Base-by-base conservation (phyloP, 75 land plant species). In the Pseudotsuga menziesii region DNA sequence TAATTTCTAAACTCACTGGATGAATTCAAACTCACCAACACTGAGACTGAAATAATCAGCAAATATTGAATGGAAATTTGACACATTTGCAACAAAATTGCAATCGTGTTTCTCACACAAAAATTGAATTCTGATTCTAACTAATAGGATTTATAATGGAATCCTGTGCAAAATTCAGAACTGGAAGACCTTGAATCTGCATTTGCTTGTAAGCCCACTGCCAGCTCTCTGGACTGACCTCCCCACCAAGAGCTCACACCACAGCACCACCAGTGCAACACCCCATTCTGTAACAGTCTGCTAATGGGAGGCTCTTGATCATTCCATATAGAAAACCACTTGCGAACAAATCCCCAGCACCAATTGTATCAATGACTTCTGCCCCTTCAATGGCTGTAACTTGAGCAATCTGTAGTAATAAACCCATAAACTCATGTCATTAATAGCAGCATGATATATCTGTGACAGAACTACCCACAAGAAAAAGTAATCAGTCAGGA, bases 261-360 rank as follows among this genome's bases (percentile, higher is more conserved):
- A 94, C 97, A 36, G 97, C 89, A 0, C 89, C 97, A n/a, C 98
- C 98, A 63, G 90, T 85, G 77, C 97, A 96, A 58, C 93, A 83
- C 6, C 98, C 98, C 19, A 90, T 76, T 80, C 82, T 84, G 76
- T 97, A 96, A 76, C 97, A 96, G 22, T 93, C 92, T 52, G 90
- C 97, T 44, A 96, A 83, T 5, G 94, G 80, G 27, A 96, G 77
- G 41, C 86, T 88, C n/a, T 96, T 91, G 39, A 94, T 77, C 63
- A 96, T 74, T 52, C 97, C 97, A 75, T 91, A 96, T 57, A 96
- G 70, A 70, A 96, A 96, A 12, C 98, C 98, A 75, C 98, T 89
- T 2, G 98, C 98, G 77, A 96, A 94, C 22, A 96, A 81, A 66
- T 96, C 98, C 16, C 98, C 98, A 29, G 98, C 98, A 76, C 97